Conservation (phyloP, 2,329 filamentous ascomycete species). For the Onygenales sp. region DNA sequence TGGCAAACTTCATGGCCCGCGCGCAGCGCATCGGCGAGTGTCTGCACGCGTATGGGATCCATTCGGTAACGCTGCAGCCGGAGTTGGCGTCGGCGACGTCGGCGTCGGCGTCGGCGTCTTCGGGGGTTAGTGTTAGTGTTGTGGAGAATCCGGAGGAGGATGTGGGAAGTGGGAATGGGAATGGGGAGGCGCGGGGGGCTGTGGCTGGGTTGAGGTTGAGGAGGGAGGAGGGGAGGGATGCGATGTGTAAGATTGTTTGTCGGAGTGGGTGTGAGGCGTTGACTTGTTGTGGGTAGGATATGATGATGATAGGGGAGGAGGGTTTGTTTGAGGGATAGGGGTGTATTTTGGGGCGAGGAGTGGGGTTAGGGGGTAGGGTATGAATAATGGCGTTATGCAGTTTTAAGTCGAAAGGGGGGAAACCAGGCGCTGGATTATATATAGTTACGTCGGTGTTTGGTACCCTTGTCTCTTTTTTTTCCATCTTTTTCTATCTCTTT, state of each 20-base stretch:
- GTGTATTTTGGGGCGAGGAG: background rate
- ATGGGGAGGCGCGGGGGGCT: background rate
- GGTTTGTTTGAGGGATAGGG: background rate
- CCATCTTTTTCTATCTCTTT: too few relatives aligned
- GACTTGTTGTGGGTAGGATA: conserved; percentile 39
- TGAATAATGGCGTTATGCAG: too few relatives aligned
- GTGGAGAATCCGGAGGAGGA: background rate
- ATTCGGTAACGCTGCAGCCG: conserved; percentile 62
- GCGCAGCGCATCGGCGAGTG: conserved; percentile 57
- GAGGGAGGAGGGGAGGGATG: conserved; percentile 16
- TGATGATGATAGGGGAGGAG: background rate
- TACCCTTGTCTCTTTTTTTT: too few relatives aligned
- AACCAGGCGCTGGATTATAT: too few relatives aligned
- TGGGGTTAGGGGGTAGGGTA: too few relatives aligned
- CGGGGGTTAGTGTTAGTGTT: background rate
- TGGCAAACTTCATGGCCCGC: conserved; percentile 50
- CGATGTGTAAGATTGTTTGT: conserved; percentile 45
- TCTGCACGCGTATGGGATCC: conserved; percentile 63
- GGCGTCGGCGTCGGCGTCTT: conserved; percentile 9
- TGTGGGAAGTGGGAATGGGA: background rate
- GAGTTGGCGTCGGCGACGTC: conserved; percentile 34
- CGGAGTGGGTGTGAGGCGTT: conserved; percentile 42
- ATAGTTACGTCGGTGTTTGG: too few relatives aligned
- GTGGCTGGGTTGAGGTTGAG: conserved; percentile 5
- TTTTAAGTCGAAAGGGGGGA: too few relatives aligned